Evolutionary conservation across 2,329 filamentous ascomycete genomes (phyloP), one percentile per base, ranked within the genome.

Genomic region (Neocucurbitaria cava): DNA sequence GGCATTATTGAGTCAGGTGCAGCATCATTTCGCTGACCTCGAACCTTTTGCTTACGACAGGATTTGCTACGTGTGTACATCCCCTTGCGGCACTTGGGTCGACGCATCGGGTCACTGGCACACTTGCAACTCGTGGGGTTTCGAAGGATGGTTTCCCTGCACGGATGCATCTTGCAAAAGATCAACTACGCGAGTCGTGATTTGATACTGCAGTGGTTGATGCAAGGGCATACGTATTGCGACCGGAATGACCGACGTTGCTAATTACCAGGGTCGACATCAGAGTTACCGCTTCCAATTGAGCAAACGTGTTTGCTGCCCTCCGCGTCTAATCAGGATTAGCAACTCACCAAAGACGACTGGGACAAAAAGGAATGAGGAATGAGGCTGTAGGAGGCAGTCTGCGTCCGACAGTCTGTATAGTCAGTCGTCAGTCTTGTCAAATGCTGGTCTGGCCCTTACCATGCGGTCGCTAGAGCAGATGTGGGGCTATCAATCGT

Each of bases 401-500:
- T 7, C 40, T 42, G 23, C 23, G 20, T 15, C 28, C 5, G n/a
- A 42, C n/a, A 42, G 40, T 8, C 40, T 42, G 5, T 10, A n/a
- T 23, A 39, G 20, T n/a, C 10, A 15, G 7, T 38, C 26, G 10
- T 11, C 17, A 39, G 17, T 9, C 36, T 21, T 18, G 36, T 39
- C 18, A 39, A 10, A 7, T 18, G 21, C 36, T 21, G 36, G 17
- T 21, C 36, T n/a, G 36, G 20, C 18, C 10, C 36, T 18, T 21
- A 31, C 36, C 11, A 46, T 11, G 21, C 23, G 24, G n/a, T 26
- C 24, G 41, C 24, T 18, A n/a, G 15, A 42, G 40, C 11, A 30
- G 18, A 26, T 53, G 45, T 53, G 50, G 45, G 45, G 50, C 36
- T 30, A 30, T 40, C 35, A 46, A 7, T 40, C 23, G 35, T 33